Evolutionary conservation across 495 filamentous ascomycete species (phyloP).

Genomic region (Monascus purpureus): DNA sequence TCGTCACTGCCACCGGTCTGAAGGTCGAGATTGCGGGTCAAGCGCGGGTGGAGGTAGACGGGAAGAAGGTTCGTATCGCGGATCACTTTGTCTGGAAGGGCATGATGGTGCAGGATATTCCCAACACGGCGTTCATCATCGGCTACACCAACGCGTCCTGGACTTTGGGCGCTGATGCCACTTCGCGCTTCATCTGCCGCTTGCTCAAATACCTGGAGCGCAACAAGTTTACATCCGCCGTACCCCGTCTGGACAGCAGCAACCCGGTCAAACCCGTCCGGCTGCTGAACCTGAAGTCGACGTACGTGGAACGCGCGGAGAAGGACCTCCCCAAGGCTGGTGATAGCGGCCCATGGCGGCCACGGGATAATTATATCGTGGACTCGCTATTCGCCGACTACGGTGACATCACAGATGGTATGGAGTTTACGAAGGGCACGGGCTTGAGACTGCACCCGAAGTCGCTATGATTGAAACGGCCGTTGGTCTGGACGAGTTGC

Average conservation of each 20-base stretch:
- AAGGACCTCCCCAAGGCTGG: constrained; percentile 28
- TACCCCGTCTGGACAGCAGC: constrained; percentile 9
- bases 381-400: constrained; percentile 2
- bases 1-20: constrained; percentile 64
- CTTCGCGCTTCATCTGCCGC: constrained; percentile 31
- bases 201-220: constrained; percentile 29
- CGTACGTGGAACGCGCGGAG: constrained; percentile 32
- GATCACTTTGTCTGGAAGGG: constrained; percentile 44
- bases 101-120: constrained; percentile 44
- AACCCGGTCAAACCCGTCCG: constrained; percentile 19
- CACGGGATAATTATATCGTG: constrained; percentile 37
- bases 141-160: constrained; percentile 46
- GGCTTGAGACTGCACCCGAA: no score
- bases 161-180: constrained; percentile 45
- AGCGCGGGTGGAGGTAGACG: constrained; percentile 39
- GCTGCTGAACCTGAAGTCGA: constrained; percentile 34
- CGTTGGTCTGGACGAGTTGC: no score
- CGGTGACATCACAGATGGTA: constrained; percentile 1
- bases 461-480: no score
- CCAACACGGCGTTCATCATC: constrained; percentile 41
- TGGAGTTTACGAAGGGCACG: no score
- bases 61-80: constrained; percentile 27
- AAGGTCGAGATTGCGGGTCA: constrained; percentile 39
- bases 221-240: constrained; percentile 16
- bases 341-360: constrained; percentile 38